phyloP scores from a whole-genome alignment of 257 asterid genomes.

The Rubia yunnanensis region DNA sequence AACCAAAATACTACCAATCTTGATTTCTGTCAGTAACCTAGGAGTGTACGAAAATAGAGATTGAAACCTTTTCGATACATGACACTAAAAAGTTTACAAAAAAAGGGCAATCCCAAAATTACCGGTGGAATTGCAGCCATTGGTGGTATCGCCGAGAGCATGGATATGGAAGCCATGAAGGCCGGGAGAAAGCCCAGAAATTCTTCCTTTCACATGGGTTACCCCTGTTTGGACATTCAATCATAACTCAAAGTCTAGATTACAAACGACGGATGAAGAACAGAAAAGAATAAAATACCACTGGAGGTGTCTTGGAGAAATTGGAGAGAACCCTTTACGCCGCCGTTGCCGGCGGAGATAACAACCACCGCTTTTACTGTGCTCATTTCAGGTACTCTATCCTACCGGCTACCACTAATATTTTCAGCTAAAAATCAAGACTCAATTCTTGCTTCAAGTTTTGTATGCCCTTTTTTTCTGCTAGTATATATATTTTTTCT shows the following conservation, averaged over 20 bases:
- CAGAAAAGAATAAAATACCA: constrained; percentile 19
- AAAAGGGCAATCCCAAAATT: background rate
- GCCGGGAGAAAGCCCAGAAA: constrained; percentile 67
- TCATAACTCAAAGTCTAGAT: background rate
- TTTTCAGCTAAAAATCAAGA: background rate
- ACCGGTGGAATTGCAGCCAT: constrained; percentile 96
- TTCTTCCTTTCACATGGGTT: constrained; percentile 57
- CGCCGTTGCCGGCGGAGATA: constrained; percentile 44
- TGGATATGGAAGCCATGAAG: constrained; percentile 88
- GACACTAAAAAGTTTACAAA: background rate
- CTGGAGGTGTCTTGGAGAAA: constrained; percentile 47
- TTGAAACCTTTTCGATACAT: background rate
- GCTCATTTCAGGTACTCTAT: constrained; percentile 25
- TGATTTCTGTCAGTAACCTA: background rate
- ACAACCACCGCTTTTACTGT: constrained; percentile 70
- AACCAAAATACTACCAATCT: background rate
- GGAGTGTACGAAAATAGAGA: background rate
- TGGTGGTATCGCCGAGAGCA: constrained; percentile 94
- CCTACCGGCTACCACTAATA: background rate
- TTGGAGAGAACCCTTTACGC: constrained; percentile 58
- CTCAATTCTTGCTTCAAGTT: background rate
- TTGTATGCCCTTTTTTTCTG: background rate
- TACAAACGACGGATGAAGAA: background rate
- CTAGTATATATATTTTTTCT: background rate
- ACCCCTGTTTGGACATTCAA: constrained; percentile 14